Base-by-base conservation (phyloP, 2,329 filamentous ascomycete species). In the Periconia sp. region DNA sequence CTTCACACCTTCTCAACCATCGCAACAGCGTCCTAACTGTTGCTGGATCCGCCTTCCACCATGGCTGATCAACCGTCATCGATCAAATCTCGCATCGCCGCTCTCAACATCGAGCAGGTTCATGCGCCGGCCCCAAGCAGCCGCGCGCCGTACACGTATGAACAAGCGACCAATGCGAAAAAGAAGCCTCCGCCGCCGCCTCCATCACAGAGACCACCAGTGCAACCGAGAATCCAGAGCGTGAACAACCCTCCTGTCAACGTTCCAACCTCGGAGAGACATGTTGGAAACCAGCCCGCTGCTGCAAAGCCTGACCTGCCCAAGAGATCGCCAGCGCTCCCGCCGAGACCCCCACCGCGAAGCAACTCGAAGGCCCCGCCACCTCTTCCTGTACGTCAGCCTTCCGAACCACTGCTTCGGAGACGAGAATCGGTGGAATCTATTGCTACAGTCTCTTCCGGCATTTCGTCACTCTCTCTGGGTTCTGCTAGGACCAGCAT, bases 391-490 rank as follows among this genome's bases (percentile, higher is more conserved):
- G 70, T 74, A 15, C 68, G 75, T 42, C 63, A 71, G 43, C 72
- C 12, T 77, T 74, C 1, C 72, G 72, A 33, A 62, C 62, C 40
- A 65, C 61, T 44, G 36, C 28, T 59, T 19, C 46, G 48, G n/a
- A 52, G 63, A 43, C 64, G 61, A 37, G 63, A 65, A 32, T 71
- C 68, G 5, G 52, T 46, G 8, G 81, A 82, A 36, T 83, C 80
- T 2, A 68, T 77, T 31, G 75, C 76, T 12, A 83, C 81, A 8
- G 69, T 72, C 54, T 74, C 68, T 4, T 77, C 74, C 12, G 67
- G 65, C 4, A 65, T 68, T 12, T 78, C 75, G 4, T 78, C 75
- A 4, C 61, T 77, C 8, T 82, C 80, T 10, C 74, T 73, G 35
- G 66, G 70, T 7, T 80, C 79, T 2, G 72, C 72, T 25, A 73